Evolutionary conservation across 2,329 filamentous ascomycete species (phyloP), one percentile per base, ranked within the genome.

Genomic region (Epichloe hybrida): DNA sequence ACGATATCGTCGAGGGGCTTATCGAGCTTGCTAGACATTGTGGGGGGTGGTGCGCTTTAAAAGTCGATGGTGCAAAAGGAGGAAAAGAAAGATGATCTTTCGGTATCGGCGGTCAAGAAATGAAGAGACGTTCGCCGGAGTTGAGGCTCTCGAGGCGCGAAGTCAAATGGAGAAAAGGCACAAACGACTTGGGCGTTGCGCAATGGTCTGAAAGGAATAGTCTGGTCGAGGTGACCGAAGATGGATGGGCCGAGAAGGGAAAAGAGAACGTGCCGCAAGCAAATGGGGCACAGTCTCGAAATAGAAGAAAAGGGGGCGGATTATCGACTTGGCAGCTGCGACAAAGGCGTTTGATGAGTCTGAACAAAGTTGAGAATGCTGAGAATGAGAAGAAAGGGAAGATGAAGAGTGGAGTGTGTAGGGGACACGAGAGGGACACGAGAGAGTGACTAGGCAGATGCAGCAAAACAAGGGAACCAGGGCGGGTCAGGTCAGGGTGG

Each of bases 1-100:
- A 95, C 83, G 72, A 98, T 96, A 73, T 96, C 89, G 69, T 97
- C 93, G 60, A 98, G 87, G 74, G 89, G 90, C 76, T 94, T 84
- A 70, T 96, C 89, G 66, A 98, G 86, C 75, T 96, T 96, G 75
- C 81, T 84, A 76, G 88, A 88, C 89, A 95, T 95, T 59, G 61
- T 84, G 70, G 64, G 55, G 56, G 53, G 20, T 52, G 57, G 53
- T 55, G 34, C 27, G 46, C 23, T 40, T 20, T 6, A 49, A 17
- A 21, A 42, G 23, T 34, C 13, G 37, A 51, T 36, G 39, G 20
- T 42, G 42, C 15, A 23, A 15, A 43, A 8, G 5, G 12, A 12
- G 17, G 17, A 5, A 12, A 15, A n/a, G 11, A 20, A 8, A 17
- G 3, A n/a, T 4, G 13, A 27, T 23, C 8, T 27, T 45, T 44